phyloP scores from a whole-genome alignment of 2,329 filamentous ascomycete species.

The Hysterium pulicare region DNA sequence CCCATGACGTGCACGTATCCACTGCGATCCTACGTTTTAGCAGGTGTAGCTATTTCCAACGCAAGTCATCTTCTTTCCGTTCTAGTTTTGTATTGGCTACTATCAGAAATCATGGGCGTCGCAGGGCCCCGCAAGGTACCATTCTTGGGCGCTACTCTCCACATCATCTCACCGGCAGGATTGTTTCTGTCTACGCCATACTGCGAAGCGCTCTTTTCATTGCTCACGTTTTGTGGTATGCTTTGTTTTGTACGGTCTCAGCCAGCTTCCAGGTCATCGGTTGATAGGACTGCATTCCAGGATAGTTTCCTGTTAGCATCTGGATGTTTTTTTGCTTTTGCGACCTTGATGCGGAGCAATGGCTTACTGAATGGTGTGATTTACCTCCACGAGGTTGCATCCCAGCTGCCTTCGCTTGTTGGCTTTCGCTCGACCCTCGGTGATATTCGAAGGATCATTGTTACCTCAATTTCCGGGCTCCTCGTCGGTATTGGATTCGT shows the following conservation, averaged over 20 bases:
- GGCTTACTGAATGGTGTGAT: conserved; percentile 77
- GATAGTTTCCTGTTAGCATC: conserved; percentile 55
- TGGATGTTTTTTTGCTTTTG: conserved; percentile 67
- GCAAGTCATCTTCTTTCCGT: conserved; percentile 73
- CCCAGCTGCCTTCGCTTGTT: conserved; percentile 39
- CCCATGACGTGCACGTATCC: conserved; percentile 5
- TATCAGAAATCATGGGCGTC: conserved; percentile 48
- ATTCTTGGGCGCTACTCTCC: conserved; percentile 67
- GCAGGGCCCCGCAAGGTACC: conserved; percentile 47
- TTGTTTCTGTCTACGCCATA: conserved; percentile 87
- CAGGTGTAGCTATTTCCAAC: conserved; percentile 68
- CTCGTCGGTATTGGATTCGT: conserved; percentile 65
- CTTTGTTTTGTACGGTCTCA: conserved; percentile 60
- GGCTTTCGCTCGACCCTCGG: conserved; percentile 30
- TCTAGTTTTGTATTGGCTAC: conserved; percentile 66
- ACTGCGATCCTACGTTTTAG: conserved; percentile 38
- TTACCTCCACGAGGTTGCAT: conserved; percentile 54
- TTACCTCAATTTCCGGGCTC: conserved; percentile 64
- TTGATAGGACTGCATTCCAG: conserved; percentile 27
- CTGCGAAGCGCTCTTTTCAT: conserved; percentile 73
- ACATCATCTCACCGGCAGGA: conserved; percentile 82
- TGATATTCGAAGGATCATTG: conserved; percentile 52
- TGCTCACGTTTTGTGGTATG: conserved; percentile 72
- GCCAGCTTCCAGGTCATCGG: conserved; percentile 15
- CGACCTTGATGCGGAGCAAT: conserved; percentile 77